Percentiles rank a stretch among this genome's conserved stretches.
These are phyloP conservation scores for Huntiella abstrusa DNA, from an alignment of 2,329 filamentous ascomycete species.

Conservation along the genomic window DNA sequence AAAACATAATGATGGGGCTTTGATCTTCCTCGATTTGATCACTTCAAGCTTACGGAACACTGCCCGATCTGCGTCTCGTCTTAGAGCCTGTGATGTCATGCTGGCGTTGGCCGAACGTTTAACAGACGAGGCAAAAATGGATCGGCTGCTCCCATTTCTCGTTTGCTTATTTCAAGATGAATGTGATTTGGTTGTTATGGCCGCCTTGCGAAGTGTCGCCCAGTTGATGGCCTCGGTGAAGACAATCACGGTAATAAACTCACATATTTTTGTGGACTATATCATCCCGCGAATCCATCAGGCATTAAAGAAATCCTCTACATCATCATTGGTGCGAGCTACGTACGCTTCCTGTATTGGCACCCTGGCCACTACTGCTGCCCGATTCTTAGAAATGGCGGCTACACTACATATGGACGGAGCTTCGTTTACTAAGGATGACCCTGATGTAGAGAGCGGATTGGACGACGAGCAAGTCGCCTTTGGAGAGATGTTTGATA, in stretches of 20 bases:
- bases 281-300: conserved; percentile 43
- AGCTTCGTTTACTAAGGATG: conserved; percentile 48
- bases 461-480: conserved; percentile 41
- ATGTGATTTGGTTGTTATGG: conserved; percentile 66
- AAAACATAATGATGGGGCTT: conserved; percentile 65
- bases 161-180: conserved; percentile 67
- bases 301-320: conserved; percentile 19
- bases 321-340: conserved; percentile 57
- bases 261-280: conserved; percentile 50
- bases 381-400: conserved; percentile 75
- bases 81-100: conserved; percentile 79
- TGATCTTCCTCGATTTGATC: conserved; percentile 80
- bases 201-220: conserved; percentile 70
- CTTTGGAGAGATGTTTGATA: conserved; percentile 72
- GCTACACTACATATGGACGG: conserved; percentile 73
- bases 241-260: conserved; percentile 65
- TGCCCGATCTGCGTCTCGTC: conserved; percentile 66
- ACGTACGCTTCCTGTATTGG: conserved; percentile 89
- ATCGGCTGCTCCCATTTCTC: conserved; percentile 79
- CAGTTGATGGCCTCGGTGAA: conserved; percentile 75
- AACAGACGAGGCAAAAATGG: conserved; percentile 89
- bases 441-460: conserved; percentile 63
- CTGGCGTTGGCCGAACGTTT: conserved; percentile 79
- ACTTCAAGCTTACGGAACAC: conserved; percentile 81
- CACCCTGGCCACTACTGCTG: conserved; percentile 68